Evolutionary conservation across 2,329 filamentous ascomycete genomes (phyloP).

Genomic region (Venturia nashicola): DNA sequence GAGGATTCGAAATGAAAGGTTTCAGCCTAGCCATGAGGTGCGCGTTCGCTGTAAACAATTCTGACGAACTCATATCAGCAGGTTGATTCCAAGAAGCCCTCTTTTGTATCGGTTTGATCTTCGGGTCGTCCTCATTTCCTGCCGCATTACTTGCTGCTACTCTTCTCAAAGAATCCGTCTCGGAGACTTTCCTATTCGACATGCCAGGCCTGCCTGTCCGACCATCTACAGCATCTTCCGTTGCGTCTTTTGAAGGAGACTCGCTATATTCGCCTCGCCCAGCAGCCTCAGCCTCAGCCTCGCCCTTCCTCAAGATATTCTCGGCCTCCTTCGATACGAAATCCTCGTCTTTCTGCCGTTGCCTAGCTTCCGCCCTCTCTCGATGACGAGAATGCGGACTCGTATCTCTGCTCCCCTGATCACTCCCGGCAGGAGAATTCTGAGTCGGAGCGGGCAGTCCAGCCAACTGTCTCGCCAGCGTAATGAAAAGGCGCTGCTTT

Average conservation of each 20-base stretch:
- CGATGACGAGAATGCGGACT: conserved; percentile 28
- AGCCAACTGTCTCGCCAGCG: conserved; percentile 74
- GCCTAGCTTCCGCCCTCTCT: conserved; percentile 32
- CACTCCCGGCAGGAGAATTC: conserved; percentile 23
- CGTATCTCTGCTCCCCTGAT: conserved; percentile 30
- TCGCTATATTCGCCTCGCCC: conserved; percentile 65
- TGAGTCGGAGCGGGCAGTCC: conserved; percentile 58
- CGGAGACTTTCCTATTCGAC: background rate
- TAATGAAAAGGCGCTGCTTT: conserved; percentile 76
- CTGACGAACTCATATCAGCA: conserved; percentile 58
- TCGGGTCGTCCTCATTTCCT: background rate
- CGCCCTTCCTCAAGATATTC: conserved; percentile 60
- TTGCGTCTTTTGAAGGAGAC: conserved; percentile 24
- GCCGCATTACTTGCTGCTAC: conserved; percentile 7
- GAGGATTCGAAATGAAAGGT: conserved; percentile 79
- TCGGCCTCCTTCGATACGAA: conserved; percentile 64
- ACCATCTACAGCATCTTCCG: conserved; percentile 16
- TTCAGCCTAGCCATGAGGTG: conserved; percentile 79
- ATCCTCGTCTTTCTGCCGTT: conserved; percentile 46
- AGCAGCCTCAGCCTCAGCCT: conserved; percentile 58
- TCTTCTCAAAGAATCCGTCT: background rate
- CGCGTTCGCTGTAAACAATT: conserved; percentile 68
- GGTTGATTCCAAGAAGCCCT: conserved; percentile 37
- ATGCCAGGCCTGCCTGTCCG: conserved; percentile 27
- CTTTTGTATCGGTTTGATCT: conserved; percentile 27